phyloP scores from a whole-genome alignment of 495 filamentous ascomycete species.

The Aspergillus hancockii region DNA sequence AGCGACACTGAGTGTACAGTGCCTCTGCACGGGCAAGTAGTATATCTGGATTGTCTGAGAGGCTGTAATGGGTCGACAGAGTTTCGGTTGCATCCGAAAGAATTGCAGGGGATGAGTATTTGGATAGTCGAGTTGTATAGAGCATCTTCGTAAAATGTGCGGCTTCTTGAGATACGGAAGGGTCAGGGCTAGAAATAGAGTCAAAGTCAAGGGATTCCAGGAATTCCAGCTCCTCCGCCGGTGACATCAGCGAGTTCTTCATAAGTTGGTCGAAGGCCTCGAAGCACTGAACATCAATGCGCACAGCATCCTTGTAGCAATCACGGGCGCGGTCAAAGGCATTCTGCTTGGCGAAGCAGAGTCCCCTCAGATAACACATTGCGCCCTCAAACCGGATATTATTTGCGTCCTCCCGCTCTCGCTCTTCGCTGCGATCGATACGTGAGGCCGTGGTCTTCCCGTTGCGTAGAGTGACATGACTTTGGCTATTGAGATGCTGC shows the following conservation, averaged over 20 bases:
- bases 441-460: conserved; percentile 45
- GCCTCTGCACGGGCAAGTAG: conserved; percentile 90
- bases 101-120: conserved; percentile 83
- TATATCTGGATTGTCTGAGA: conserved; percentile 84
- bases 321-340: conserved; percentile 96
- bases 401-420: conserved; percentile 66
- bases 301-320: conserved; percentile 95
- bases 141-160: conserved; percentile 95
- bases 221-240: conserved; percentile 92
- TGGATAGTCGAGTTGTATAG: conserved; percentile 94
- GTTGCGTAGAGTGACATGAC: conserved; percentile 49
- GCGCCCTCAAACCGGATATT: conserved; percentile 86
- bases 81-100: conserved; percentile 88
- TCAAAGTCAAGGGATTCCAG: conserved; percentile 91
- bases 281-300: conserved; percentile 97
- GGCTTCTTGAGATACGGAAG: conserved; percentile 71
- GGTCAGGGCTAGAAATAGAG: conserved; percentile 62
- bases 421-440: conserved; percentile 60
- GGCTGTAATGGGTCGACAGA: conserved; percentile 89
- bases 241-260: conserved; percentile 97
- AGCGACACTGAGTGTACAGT: conserved; percentile 92
- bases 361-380: conserved; percentile 93
- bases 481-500: conserved; percentile 52
- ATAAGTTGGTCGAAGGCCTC: conserved; percentile 97
- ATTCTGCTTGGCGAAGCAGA: conserved; percentile 97